Evolutionary conservation across 768 basidiomycete genomes (phyloP).

Genomic region (Tubosaeta sp.): DNA sequence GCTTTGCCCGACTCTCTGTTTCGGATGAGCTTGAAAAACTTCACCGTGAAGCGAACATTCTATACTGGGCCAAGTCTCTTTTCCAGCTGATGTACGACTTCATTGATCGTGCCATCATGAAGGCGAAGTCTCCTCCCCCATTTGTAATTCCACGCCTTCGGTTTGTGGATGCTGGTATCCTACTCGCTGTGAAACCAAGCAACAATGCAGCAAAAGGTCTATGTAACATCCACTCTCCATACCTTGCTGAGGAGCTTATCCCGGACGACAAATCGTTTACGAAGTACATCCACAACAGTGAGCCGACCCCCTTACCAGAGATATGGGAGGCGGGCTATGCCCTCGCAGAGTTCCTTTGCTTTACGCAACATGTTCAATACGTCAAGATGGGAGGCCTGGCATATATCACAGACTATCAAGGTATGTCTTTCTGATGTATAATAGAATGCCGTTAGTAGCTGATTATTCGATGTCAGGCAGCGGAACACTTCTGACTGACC

Average conservation of each 20-base stretch:
- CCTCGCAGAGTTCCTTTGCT: not conserved
- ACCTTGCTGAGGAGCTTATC: not conserved
- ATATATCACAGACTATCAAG: conserved; percentile 10
- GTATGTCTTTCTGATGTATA: not conserved
- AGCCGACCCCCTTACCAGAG: not conserved
- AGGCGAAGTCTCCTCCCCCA: not conserved
- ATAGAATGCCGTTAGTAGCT: too few species aligned
- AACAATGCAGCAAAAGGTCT: too few species aligned
- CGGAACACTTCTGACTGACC: not conserved
- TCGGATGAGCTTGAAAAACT: not conserved
- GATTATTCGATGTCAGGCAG: too few species aligned
- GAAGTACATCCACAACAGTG: not conserved
- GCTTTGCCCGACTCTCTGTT: not conserved
- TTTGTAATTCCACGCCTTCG: not conserved
- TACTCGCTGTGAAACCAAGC: not conserved
- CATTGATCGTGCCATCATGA: not conserved
- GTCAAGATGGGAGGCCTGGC: not conserved
- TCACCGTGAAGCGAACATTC: not conserved
- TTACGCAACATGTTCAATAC: conserved; percentile 12
- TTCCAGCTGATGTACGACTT: not conserved
- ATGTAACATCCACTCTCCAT: too few species aligned
- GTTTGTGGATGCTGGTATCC: not conserved
- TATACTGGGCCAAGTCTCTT: not conserved
- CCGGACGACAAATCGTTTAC: not conserved
- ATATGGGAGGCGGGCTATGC: not conserved